phyloP scores from a whole-genome alignment of 2,329 filamentous ascomycete species.

The Trichoderma citrinoviride region DNA sequence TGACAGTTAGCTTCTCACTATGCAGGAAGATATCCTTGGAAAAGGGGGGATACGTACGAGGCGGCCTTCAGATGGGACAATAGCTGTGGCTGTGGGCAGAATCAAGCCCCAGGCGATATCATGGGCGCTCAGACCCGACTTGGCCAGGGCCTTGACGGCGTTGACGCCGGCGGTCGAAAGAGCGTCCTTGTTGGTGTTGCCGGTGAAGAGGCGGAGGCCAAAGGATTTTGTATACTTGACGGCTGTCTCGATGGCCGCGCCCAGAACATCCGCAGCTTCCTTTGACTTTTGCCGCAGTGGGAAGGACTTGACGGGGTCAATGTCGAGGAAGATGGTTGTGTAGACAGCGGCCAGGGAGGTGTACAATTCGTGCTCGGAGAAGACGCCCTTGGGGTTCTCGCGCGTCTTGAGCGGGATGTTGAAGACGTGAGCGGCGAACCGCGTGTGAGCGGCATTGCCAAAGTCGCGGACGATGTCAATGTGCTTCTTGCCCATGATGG shows the following conservation, averaged over 20 bases:
- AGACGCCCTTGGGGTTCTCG: constrained; percentile 57
- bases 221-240: constrained; percentile 55
- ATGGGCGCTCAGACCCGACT: constrained; percentile 58
- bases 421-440: constrained; percentile 62
- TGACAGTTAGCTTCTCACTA: constrained; percentile 24
- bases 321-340: constrained; percentile 62
- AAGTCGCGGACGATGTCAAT: constrained; percentile 71
- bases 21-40: not conserved
- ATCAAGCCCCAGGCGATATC: constrained; percentile 72
- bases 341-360: constrained; percentile 65
- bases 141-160: constrained; percentile 63
- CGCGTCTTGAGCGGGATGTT: constrained; percentile 64
- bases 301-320: constrained; percentile 66
- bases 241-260: constrained; percentile 59
- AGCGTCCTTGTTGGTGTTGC: constrained; percentile 49
- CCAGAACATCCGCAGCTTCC: constrained; percentile 57
- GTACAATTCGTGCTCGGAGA: constrained; percentile 55
- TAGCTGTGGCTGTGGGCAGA: constrained; percentile 62
- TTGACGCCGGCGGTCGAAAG: constrained; percentile 63
- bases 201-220: constrained; percentile 47
- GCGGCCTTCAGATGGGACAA: constrained; percentile 69
- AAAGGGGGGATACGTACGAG: constrained; percentile 45
- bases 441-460: constrained; percentile 63
- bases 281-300: constrained; percentile 58
- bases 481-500: constrained; percentile 53